Base-by-base conservation (phyloP, 441 rosid species). In the Populus hybrid region DNA sequence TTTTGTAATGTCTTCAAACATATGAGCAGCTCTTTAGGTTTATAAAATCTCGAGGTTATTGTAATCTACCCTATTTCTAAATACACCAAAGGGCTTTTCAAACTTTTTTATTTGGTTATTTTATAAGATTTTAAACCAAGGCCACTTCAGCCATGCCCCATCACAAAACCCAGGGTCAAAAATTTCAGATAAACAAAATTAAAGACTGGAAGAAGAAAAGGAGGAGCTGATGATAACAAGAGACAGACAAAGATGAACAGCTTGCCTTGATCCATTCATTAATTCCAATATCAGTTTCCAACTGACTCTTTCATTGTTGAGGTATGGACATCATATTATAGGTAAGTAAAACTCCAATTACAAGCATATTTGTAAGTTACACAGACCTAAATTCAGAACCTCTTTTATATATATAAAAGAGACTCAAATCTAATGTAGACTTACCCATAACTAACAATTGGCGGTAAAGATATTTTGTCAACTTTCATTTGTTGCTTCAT, bases 371-470 rank as follows among this genome's bases (percentile, higher is more conserved):
- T 11, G 40, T 12, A 40, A n/a, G 14, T 24, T 81, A 35, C 19
- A 10, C 0, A 16, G 42, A 16, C 7, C 67, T 3, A 57, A 69
- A 67, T 12, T 46, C 42, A 40, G 34, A 69, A 74, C 34, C 35
- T 35, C 9, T 9, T 30, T 32, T 26, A 28, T 32, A 46, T 32
- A 46, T 53, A 18, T n/a, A 23, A 72, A 40, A 14, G 30, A 59
- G 30, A 50, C n/a, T 75, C 66, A 69, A 73, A 36, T 42, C 11
- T 35, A 21, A 67, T 8, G 32, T 70, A 59, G 72, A 87, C 95
- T 85, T 84, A 94, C 98, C 84, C 90, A 82, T 92, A 85, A 82
- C 95, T 87, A 78, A 90, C 79, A 82, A 88, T 88, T 71, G 90
- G 87, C 24, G 92, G 88, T 74, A 94, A 78, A 65, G 92, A 79